These are phyloP conservation scores for Barbatosphaeria neglecta DNA, from an alignment of 495 filamentous ascomycete species.

Conservation along the genomic window DNA sequence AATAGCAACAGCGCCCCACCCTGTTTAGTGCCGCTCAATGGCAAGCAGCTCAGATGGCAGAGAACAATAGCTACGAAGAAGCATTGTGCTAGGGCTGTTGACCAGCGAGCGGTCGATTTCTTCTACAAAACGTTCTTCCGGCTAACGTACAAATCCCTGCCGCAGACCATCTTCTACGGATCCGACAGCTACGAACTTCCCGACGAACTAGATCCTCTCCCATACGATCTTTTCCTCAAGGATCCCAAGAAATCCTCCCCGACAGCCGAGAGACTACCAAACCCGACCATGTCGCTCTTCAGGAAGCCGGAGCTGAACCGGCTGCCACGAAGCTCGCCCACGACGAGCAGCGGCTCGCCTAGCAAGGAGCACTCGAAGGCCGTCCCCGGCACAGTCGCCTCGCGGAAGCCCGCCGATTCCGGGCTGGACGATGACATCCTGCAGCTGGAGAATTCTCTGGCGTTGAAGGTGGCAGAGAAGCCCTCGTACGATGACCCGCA, in stretches of 20 bases:
- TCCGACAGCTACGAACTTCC: conserved; percentile 23
- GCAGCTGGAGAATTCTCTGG: conserved; percentile 26
- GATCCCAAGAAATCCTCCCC: conserved; percentile 14
- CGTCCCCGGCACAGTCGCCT: conserved; percentile 1
- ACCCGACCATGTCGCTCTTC: conserved; percentile 34
- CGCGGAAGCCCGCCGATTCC: conserved; percentile 2
- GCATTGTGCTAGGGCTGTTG: no score
- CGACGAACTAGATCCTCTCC: conserved; percentile 17
- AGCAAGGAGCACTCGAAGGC: conserved; percentile 4
- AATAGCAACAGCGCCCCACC: no score
- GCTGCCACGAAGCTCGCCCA: no score
- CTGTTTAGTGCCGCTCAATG: no score
- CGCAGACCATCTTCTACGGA: conserved; percentile 28
- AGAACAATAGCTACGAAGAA: no score
- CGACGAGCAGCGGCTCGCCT: neutral
- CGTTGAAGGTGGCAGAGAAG: conserved; percentile 24
- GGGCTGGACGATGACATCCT: conserved; percentile 19
- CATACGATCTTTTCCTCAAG: conserved; percentile 34
- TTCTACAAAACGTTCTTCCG: neutral
- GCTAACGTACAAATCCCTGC: conserved; percentile 3
- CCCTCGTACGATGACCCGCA: conserved; percentile 40
- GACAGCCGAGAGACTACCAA: conserved; percentile 21
- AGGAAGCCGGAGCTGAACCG: conserved; percentile 35
- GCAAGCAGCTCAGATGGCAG: no score
- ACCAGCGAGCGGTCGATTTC: neutral